Evolutionary conservation across 176 grass and related monocot species (phyloP), one percentile per base, ranked within the genome.

Genomic region (Carex kokanica): DNA sequence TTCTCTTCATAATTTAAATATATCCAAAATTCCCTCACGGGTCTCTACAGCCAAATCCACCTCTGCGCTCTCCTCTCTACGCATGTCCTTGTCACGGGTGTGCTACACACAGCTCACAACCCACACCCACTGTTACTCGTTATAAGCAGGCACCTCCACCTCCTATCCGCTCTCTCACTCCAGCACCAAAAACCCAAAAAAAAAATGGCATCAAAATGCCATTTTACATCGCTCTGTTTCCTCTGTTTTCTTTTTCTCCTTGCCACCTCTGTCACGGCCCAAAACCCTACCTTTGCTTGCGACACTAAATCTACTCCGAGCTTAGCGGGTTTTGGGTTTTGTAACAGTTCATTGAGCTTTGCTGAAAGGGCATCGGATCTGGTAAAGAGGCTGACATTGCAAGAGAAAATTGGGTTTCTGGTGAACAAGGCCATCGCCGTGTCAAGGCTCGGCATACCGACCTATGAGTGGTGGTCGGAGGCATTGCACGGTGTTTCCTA

Each of bases 381-480:
- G 74, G 83, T 87, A 45, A 52, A 79, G 45, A 86, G 90, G 78
- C 89, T 98, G 29, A 91, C 90, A 74, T 87, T 94, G 90, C 43
- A 69, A 85, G 95, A 98, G 89, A 98, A 95, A 86, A 88, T 91
- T 15, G 92, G 87, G 73, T 98, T 98, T 81, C 82, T 98, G 84
- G 92, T 91, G 83, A 85, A 88, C 92, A 86, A 87, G 86, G 87
- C 90, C 63, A 40, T 63, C n/a, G 92, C 89, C 40, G 90, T 98
- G 78, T 70, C 78, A 0, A 84, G 92, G 51, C 95, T 98, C 51
- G 92, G 96, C 12, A 95, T 98, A 88, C 93, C 96, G 56, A 83
- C 64, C 24, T 98, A 95, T 69, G 93, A 98, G 88, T 98, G 96
- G 96, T 98, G 96, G 96, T 95, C 93, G 0, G 95, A 98, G 92